These are phyloP conservation scores for Candida sanyaensis DNA, from an alignment of 1,139 yeast species.

Conservation along the genomic window DNA sequence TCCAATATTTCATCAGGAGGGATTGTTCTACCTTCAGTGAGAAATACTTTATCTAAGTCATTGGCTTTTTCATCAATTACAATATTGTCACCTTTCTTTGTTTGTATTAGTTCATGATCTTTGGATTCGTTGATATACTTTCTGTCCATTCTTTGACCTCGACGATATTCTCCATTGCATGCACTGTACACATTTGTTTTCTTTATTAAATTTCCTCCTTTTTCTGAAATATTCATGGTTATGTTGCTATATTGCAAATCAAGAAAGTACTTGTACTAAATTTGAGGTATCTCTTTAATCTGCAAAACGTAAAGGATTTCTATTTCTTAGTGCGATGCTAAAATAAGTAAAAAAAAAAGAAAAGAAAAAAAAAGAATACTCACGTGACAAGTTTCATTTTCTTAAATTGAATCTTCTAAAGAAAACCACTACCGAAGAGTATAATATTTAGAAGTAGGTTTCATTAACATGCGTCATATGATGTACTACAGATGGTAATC, in stretches of 20 bases:
- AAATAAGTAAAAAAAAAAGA: no score
- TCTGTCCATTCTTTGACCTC: slow-evolving; percentile 10
- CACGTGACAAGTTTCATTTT: no score
- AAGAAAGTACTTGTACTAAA: no score
- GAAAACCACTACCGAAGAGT: no score
- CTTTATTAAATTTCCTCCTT: slow-evolving; percentile 1
- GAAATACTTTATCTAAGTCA: slow-evolving; percentile 29
- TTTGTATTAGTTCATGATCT: slow-evolving; percentile 17
- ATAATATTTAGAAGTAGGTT: no score
- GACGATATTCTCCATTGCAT: slow-evolving; percentile 14
- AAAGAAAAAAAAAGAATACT: no score
- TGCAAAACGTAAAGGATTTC: no score
- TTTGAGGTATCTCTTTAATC: no score
- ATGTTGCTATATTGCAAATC: neutral
- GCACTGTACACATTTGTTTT: slow-evolving; percentile 19
- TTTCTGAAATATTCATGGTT: neutral
- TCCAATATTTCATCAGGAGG: slow-evolving; percentile 46
- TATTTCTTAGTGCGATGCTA: no score
- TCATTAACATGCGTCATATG: no score
- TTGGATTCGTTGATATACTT: slow-evolving; percentile 18
- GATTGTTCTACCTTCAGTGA: slow-evolving; percentile 23
- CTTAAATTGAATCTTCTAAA: no score
- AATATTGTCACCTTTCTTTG: slow-evolving; percentile 15
- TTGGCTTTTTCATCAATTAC: slow-evolving; percentile 31
- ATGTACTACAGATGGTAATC: no score